These are phyloP conservation scores for Alloascoidea hylecoeti DNA, from an alignment of 805 yeast species.

Conservation along the genomic window DNA sequence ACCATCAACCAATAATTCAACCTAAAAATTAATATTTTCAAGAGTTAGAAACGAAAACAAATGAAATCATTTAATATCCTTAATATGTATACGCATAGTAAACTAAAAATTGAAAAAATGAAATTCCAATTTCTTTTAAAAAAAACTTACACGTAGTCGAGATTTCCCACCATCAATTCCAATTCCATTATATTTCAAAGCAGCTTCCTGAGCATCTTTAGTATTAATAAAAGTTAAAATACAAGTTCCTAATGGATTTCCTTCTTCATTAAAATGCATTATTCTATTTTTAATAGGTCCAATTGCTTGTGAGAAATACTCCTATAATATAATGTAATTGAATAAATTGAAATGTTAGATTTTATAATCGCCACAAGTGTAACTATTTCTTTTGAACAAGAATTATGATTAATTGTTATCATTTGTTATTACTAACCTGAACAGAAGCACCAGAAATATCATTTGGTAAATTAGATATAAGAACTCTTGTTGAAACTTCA, in stretches of 20 bases:
- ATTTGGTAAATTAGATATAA: not conserved
- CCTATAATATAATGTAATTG: not conserved
- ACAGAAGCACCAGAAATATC: not conserved
- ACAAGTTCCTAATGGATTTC: not conserved
- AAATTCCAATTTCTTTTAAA: too few species aligned
- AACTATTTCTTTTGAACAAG: not conserved
- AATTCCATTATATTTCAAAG: not conserved
- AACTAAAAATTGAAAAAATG: too few species aligned
- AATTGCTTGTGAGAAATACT: not conserved
- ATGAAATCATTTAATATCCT: not conserved
- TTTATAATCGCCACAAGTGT: not conserved
- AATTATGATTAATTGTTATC: too few species aligned
- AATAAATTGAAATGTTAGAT: too few species aligned
- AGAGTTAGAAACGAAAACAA: not conserved
- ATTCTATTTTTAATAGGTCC: not conserved
- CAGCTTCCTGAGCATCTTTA: not conserved
- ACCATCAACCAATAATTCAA: not conserved
- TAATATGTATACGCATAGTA: too few species aligned
- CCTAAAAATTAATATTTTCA: not conserved
- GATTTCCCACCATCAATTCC: not conserved
- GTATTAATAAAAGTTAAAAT: not conserved
- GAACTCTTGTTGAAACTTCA: constrained; percentile 1
- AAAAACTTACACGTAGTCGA: not conserved
- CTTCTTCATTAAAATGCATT: not conserved
- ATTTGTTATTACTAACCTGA: too few species aligned